Evolutionary conservation across 768 basidiomycete genomes (phyloP), one percentile per base, ranked within the genome.

Genomic region (Sistotremastrum niveocremeum): DNA sequence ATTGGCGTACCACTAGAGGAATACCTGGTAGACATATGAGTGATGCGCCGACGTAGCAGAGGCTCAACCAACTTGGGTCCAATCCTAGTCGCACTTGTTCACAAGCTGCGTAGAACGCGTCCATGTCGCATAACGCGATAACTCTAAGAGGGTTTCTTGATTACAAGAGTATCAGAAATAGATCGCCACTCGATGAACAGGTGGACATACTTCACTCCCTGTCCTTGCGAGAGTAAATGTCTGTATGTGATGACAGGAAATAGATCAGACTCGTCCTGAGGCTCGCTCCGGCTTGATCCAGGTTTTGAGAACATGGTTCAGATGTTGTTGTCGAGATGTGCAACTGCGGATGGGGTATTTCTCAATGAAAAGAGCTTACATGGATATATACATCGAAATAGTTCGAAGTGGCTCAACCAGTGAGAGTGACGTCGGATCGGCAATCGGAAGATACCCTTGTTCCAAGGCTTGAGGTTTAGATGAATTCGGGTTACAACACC

Each of bases 111-210:
- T 83, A 87, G 57, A 83, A 90, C 1, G 83, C 86, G 64, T 85
- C 85, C 75, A 83, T 85, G 57, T 97, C 91, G 60, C 88, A 90
- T 39, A 95, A 80, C 0, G 88, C 90, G 35, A 97, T 71, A 39
- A 84, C 83, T 7, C 90, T 78, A 2, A 91, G 65, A 1, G 86
- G 86, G 58, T 88, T 59, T n/a, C 58, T 57, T 20, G 20, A 20
- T 20, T 46, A 29, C 12, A 41, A 3, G 9, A 39, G n/a, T 29
- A 12, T 12, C 11, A 46, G 10, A 34, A 31, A 31, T 36, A 9
- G 43, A 31, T 30, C 42, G 11, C 10, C 5, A 29, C 6, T 9
- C 5, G 6, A 32, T 20, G 12, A 12, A n/a, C 7, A 31, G 30
- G 29, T 7, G 29, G 35, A 34, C 53, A 5, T 41, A 84, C 54